Base-by-base conservation (phyloP, 305 asterid species). In the Solanum hybrid region DNA sequence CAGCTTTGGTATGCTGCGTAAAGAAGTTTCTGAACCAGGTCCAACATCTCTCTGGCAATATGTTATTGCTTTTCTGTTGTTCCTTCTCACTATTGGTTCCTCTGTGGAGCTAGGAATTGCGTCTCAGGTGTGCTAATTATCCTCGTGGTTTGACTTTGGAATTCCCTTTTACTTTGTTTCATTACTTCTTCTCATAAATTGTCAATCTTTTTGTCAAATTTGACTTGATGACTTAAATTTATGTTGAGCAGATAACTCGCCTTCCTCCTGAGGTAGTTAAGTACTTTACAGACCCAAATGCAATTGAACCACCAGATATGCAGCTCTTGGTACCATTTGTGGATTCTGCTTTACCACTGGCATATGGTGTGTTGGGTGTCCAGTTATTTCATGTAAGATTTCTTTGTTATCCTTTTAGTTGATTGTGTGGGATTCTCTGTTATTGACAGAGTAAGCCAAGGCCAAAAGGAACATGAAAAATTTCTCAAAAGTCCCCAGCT, bases 281-380 rank as follows among this genome's bases (percentile, higher is more conserved):
- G 91, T 97, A 96, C 92, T 97, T 97, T 91, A 97, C 99, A 51
- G 99, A 97, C 94, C 99, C 99, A 90, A 93, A 97, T 93, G 97
- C 98, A 90, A 90, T 93, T 91, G 99, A 97, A 91, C 99, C 99
- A 75, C 99, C 99, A 85, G 99, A 96, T 92, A 94, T 97, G 99
- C 97, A 97, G 92, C 96, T 95, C 88, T 92, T 97, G 45, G 32
- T 92, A 91, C 99, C 99, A 82, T 96, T 97, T 92, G 95, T 94
- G 78, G 96, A 92, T 65, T 92, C 95, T 89, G 96, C 96, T 90
- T 89, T 94, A 91, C 96, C 96, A 68, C 87, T 94, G 37, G 99
- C 99, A 78, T 96, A 97, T 92, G 99, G 99, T 32, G 97, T 96
- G 27, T 86, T 97, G 93, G 97, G 98, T 39, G 93, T 97, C 93